These are phyloP conservation scores for Neostapfia colusana DNA, from an alignment of 176 grass and related monocot species.

Conservation along the genomic window DNA sequence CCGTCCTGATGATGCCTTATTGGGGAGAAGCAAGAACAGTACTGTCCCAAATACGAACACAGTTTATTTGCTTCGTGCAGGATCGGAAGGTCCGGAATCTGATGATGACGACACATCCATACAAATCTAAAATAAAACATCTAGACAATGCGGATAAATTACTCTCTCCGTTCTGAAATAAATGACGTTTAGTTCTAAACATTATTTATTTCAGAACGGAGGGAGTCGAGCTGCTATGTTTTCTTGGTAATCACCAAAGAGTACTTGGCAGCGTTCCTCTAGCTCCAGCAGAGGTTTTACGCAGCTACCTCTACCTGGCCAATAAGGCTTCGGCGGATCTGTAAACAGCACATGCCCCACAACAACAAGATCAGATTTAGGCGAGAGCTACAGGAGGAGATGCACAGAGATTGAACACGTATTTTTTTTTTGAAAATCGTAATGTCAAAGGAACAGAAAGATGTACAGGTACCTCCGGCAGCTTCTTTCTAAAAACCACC, in stretches of 20 bases:
- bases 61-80: neutral
- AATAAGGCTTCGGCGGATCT: conserved; percentile 71
- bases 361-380: neutral
- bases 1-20: conserved; percentile 28
- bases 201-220: too few species aligned
- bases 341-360: conserved; percentile 5
- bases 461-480: conserved; percentile 59
- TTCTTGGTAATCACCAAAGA: conserved; percentile 2
- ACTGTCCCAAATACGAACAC: conserved; percentile 13
- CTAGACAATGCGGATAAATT: neutral
- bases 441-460: neutral
- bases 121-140: neutral
- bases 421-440: conserved; percentile 8
- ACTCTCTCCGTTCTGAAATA: too few species aligned
- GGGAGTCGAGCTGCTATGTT: neutral
- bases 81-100: neutral
- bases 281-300: too few species aligned
- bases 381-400: neutral
- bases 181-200: too few species aligned
- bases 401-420: conserved; percentile 2
- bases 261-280: conserved; percentile 2
- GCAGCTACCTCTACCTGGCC: conserved; percentile 46
- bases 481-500: conserved; percentile 78
- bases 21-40: neutral
- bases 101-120: neutral